Base-by-base conservation (phyloP, 768 basidiomycete genomes). In the Gyrodon lividus region DNA sequence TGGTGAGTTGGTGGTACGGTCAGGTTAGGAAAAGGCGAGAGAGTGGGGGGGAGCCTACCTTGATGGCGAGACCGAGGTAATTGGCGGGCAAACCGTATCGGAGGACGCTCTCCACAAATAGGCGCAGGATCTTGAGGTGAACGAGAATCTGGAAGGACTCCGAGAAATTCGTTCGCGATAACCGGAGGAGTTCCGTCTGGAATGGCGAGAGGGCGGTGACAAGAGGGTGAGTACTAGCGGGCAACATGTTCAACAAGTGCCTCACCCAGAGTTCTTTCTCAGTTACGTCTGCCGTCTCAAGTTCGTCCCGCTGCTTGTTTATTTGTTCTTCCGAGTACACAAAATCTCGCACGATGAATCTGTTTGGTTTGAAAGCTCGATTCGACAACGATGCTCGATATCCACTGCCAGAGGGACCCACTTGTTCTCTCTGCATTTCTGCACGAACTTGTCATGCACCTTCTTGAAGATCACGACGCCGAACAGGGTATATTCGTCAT, bases 201-300 rank as follows among this genome's bases (percentile, higher is more conserved):
- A 17, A 24, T 20, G 22, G 39, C 16, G 31, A 48, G 13, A 33
- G 16, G n/a, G 33, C 16, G 51, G n/a, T n/a, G n/a, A n/a, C n/a
- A n/a, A n/a, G n/a, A n/a, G n/a, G 10, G 28, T 56, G 47, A 56
- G 50, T 28, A 28, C 3, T 16, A 34, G 34, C 8, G 23, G 20
- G 6, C 17, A 14, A 37, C 28, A 34, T 31, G 16, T 33, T 24
- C 31, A 33, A 17, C 24, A 14, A 22, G 19, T 39, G 28, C n/a
- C 84, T 58, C 64, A 96, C 95, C 97, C 97, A 98, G 43, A 97
- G 84, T 63, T 99, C 96, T 71, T 90, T 92, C 77, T 98, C 97
- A 24, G 93, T 91, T 6, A 80, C 77, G 57, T 86, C 85, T 2
- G 93, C 84, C n/a, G 75, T 75, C 28, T 84, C 81, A 12, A 97